Percentiles rank a stretch among this genome's conserved stretches.
phyloP scores from a whole-genome alignment of 2,329 filamentous ascomycete genomes.

The Mycosphaerella sp. region DNA sequence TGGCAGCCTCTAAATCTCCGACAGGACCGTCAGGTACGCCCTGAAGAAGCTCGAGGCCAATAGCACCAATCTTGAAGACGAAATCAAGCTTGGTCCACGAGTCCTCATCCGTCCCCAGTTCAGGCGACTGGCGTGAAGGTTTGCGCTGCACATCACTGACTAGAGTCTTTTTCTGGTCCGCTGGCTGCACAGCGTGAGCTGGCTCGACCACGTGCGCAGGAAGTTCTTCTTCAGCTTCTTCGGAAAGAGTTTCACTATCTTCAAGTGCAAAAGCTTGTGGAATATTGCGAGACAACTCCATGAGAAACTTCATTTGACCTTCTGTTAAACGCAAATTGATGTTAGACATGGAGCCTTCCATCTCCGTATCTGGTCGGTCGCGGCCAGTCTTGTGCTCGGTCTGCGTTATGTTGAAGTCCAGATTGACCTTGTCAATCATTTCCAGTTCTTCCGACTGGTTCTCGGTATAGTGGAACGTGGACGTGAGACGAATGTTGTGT shows the following conservation, averaged over 20 bases:
- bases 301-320: conserved; percentile 79
- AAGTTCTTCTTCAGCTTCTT: conserved; percentile 69
- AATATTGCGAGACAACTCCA: conserved; percentile 81
- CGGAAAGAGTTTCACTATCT: conserved; percentile 58
- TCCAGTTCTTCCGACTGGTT: conserved; percentile 77
- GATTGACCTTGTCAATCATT: conserved; percentile 93
- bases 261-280: conserved; percentile 80
- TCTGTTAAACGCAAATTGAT: conserved; percentile 87
- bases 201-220: conserved; percentile 50
- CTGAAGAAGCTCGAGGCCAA: conserved; percentile 81
- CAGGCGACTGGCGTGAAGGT: conserved; percentile 47
- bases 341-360: conserved; percentile 87
- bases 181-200: conserved; percentile 45
- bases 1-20: conserved; percentile 69
- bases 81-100: conserved; percentile 92
- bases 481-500: conserved; percentile 84
- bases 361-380: conserved; percentile 82
- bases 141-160: conserved; percentile 19
- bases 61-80: conserved; percentile 78
- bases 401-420: conserved; percentile 88
- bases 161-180: conserved; percentile 37
- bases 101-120: conserved; percentile 61
- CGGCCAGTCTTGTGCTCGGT: conserved; percentile 72
- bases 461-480: conserved; percentile 73
- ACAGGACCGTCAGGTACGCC: conserved; percentile 70